These are phyloP conservation scores for Saccharomycopsis javanensis DNA, from an alignment of 805 yeast species.

Conservation along the genomic window DNA sequence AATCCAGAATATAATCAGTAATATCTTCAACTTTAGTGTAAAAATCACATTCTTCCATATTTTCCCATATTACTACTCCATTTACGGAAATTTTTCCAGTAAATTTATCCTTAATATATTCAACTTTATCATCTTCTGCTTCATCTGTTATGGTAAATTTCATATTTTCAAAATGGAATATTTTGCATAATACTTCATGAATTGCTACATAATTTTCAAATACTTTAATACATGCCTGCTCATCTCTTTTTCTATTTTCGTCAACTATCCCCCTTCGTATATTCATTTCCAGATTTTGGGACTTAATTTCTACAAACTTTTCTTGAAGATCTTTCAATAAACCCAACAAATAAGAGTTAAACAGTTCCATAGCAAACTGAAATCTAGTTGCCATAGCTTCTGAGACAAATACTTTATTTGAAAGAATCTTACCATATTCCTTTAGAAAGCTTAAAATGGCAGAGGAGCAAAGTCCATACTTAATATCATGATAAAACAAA, in stretches of 20 bases:
- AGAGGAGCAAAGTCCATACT: background rate
- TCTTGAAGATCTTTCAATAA: background rate
- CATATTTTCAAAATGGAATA: conserved; percentile 20
- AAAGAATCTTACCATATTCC: conserved; percentile 24
- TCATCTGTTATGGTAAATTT: conserved; percentile 18
- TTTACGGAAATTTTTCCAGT: background rate
- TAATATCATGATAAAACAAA: background rate
- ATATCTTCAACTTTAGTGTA: conserved; percentile 44
- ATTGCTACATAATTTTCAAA: conserved; percentile 24
- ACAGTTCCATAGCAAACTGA: background rate
- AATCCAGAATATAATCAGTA: background rate
- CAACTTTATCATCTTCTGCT: conserved; percentile 22
- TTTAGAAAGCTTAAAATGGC: conserved; percentile 40
- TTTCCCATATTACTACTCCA: conserved; percentile 9
- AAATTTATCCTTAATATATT: conserved; percentile 15
- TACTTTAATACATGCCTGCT: background rate
- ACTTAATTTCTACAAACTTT: background rate
- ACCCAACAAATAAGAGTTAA: background rate
- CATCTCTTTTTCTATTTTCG: background rate
- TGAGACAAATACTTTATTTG: background rate
- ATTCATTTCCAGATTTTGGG: background rate
- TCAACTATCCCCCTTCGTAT: background rate
- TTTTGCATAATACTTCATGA: conserved; percentile 28
- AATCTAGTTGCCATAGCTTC: background rate
- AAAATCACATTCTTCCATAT: conserved; percentile 50